Evolutionary conservation across 106 monocot genomes (phyloP), one percentile per base, ranked within the genome.

Genomic region (Dendrobium huoshanense): DNA sequence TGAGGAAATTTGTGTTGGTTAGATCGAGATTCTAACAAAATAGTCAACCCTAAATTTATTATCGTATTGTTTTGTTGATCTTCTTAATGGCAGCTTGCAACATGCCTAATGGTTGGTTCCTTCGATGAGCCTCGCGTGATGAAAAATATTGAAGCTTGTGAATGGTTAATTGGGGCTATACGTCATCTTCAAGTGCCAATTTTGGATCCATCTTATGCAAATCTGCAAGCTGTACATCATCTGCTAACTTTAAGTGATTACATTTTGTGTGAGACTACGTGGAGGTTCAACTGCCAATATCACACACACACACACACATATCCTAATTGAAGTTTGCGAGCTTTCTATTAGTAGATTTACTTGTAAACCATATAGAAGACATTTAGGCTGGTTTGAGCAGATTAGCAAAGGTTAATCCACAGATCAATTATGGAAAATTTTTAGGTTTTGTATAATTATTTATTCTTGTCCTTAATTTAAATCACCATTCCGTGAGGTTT

Each of bases 101-200:
- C 89, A 89, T 84, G 83, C 79, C 80, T 98, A 61, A 95, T 87
- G 54, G 91, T 87, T 78, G 92, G 92, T 55, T 89, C 91, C 73
- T 93, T 98, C 77, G 95, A 95, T 81, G 98, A 98, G 49, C 78
- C 80, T 40, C 86, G 81, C 41, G 91, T 98, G 92, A 73, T 90
- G 43, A 89, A 92, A 78, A 92, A 87, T 67, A 81, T 98, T 79
- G 98, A 98, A 85, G 91, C 95, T 77, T 98, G 95, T 86, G 98
- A 98, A 83, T 98, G 98, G 98, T 88, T 98, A 79, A 93, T 89
- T 77, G 78, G 87, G 88, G 92, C 92, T 29, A 72, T 95, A 48
- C 84, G 55, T 56, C 77, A 77, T 81, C 86, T 98, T 68, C 86
- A 92, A 92, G 84, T 78, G 64, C 89, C 92, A 42, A 86, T 85